Evolutionary conservation across 2,329 filamentous ascomycete genomes (phyloP).

Genomic region (Zasmidium angulare): DNA sequence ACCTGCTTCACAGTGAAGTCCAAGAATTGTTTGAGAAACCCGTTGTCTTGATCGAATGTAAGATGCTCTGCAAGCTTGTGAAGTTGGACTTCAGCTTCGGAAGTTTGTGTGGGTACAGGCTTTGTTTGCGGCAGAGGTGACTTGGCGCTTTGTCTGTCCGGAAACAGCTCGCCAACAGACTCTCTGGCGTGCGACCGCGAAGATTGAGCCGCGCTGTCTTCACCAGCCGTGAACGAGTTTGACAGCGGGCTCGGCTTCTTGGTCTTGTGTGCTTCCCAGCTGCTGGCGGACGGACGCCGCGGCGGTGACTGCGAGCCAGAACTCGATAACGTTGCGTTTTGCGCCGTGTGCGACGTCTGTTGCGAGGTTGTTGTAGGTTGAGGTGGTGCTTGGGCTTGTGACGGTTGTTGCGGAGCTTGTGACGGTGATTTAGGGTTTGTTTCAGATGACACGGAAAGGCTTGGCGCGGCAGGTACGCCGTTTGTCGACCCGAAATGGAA

Average conservation of each 20-base stretch:
- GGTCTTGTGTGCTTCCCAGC: conserved; percentile 25
- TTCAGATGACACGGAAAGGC: conserved; percentile 17
- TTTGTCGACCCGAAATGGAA: background rate
- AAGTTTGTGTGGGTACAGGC: conserved; percentile 2
- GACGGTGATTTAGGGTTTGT: conserved; percentile 14
- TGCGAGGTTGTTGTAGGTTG: background rate
- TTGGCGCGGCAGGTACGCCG: conserved; percentile 5
- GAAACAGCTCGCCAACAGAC: background rate
- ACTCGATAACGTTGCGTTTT: conserved; percentile 3
- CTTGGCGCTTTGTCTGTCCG: conserved; percentile 2
- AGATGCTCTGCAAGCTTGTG: conserved; percentile 38
- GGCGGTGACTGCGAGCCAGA: conserved; percentile 19
- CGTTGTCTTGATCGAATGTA: conserved; percentile 38
- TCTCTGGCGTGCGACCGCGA: background rate
- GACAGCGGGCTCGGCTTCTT: conserved; percentile 36
- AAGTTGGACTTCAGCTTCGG: conserved; percentile 19
- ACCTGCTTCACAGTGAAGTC: conserved; percentile 40
- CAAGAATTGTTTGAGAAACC: conserved; percentile 48
- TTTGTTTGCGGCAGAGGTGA: conserved; percentile 11
- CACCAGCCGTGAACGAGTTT: conserved; percentile 30
- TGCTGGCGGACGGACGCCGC: conserved; percentile 15
- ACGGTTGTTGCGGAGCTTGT: background rate
- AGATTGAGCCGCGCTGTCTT: conserved; percentile 10
- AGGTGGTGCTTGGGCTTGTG: background rate
- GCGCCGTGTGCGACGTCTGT: background rate